These are phyloP conservation scores for Halophytophthora batemanensis DNA, from an alignment of 352 stramenopile species.

Conservation along the genomic window DNA sequence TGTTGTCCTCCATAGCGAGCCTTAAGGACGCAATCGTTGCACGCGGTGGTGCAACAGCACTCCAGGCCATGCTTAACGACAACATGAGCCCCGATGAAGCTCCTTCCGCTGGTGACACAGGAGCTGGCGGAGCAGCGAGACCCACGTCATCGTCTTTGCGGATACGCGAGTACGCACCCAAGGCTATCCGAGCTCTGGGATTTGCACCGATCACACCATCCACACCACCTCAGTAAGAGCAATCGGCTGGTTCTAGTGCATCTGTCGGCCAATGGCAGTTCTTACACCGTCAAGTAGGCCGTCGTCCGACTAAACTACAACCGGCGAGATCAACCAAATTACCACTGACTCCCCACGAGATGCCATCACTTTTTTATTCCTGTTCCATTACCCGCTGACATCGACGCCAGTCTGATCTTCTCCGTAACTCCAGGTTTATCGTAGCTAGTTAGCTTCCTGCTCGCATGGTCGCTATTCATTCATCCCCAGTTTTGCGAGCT, in stretches of 20 bases:
- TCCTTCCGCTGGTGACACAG: not conserved
- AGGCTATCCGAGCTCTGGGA: constrained; percentile 67
- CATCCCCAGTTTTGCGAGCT: too few relatives aligned
- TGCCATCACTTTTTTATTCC: too few relatives aligned
- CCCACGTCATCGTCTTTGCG: constrained; percentile 57
- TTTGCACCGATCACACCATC: constrained; percentile 42
- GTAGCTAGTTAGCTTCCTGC: too few relatives aligned
- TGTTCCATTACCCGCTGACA: too few relatives aligned
- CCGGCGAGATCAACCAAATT: too few relatives aligned
- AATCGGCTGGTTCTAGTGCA: not conserved
- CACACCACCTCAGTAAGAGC: not conserved
- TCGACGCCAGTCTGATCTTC: too few relatives aligned
- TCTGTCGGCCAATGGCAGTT: too few relatives aligned
- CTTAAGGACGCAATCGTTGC: constrained; percentile 48
- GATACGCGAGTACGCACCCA: constrained; percentile 76
- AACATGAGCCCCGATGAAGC: constrained; percentile 15
- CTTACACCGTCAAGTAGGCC: too few relatives aligned
- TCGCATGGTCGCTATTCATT: too few relatives aligned
- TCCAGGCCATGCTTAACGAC: constrained; percentile 69
- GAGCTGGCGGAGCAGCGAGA: constrained; percentile 4
- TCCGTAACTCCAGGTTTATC: too few relatives aligned
- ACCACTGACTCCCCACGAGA: too few relatives aligned
- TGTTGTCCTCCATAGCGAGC: constrained; percentile 27
- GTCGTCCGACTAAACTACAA: too few relatives aligned
- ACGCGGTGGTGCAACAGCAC: constrained; percentile 46